These are phyloP conservation scores for Earliella scabrosa DNA, from an alignment of 1,284 basidiomycete species.

Conservation along the genomic window DNA sequence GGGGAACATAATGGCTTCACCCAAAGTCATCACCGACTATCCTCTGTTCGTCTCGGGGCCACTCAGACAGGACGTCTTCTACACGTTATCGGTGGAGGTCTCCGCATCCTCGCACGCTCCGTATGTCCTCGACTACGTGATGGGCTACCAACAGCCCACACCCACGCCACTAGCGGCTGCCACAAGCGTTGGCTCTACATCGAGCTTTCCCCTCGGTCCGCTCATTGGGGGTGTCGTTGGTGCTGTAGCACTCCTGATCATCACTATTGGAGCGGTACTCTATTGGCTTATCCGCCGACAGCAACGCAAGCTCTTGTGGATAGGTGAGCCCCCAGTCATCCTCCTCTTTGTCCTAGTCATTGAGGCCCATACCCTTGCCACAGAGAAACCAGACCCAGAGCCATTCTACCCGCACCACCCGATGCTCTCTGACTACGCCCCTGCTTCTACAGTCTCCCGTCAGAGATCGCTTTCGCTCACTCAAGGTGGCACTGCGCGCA, in stretches of 20 bases:
- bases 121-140: background rate
- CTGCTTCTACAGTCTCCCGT: too few relatives aligned
- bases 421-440: too few relatives aligned
- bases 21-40: background rate
- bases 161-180: background rate
- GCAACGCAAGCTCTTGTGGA: background rate
- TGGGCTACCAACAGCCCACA: background rate
- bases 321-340: background rate
- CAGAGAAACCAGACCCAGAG: too few relatives aligned
- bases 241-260: background rate
- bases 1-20: background rate
- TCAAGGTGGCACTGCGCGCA: too few relatives aligned
- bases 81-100: background rate
- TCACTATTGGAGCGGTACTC: background rate
- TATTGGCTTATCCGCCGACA: background rate
- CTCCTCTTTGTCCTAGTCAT: too few relatives aligned
- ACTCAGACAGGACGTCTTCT: background rate
- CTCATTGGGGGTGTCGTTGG: background rate
- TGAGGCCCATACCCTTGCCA: too few relatives aligned
- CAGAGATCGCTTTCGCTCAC: too few relatives aligned
- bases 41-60: background rate
- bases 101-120: background rate
- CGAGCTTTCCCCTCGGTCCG: background rate
- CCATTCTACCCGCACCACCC: too few relatives aligned
- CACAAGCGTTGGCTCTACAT: background rate